Percentiles rank a stretch among this genome's conserved stretches.
Conservation (phyloP, 495 filamentous ascomycete genomes). For the Extremus antarcticus region DNA sequence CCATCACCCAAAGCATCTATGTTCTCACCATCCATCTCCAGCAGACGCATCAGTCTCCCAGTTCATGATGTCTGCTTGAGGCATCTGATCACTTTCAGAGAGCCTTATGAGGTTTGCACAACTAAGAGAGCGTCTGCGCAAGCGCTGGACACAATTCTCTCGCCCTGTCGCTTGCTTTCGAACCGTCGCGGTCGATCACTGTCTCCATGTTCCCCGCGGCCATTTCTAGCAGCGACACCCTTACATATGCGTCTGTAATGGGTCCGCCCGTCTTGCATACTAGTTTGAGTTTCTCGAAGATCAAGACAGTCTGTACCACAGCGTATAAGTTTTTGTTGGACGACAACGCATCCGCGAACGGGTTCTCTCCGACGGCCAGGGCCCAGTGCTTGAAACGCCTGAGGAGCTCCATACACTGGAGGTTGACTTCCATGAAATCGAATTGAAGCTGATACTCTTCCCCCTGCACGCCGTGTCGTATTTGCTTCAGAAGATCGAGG, state of each 20-base stretch:
- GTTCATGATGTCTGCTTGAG: no score
- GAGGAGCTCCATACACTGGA: neutral
- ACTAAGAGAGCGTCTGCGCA: no score
- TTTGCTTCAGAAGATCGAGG: neutral
- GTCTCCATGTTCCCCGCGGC: neutral
- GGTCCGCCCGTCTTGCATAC: no score
- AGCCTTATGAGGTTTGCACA: no score
- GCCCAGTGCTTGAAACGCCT: neutral
- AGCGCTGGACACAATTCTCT: neutral
- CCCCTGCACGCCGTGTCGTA: neutral
- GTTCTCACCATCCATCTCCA: no score
- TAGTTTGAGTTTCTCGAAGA: neutral
- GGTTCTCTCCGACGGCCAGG: neutral
- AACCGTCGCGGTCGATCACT: neutral
- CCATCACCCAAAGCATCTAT: no score
- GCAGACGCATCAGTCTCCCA: no score
- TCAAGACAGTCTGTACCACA: neutral
- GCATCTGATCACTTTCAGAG: no score
- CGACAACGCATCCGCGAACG: neutral
- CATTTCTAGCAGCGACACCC: neutral
- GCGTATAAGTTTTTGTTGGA: neutral
- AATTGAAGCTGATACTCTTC: neutral
- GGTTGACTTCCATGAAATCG: neutral
- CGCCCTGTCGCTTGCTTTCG: neutral
- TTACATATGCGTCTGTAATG: no score